Evolutionary conservation across 805 yeast genomes (phyloP).

Genomic region (Wickerhamiella spandovensis): DNA sequence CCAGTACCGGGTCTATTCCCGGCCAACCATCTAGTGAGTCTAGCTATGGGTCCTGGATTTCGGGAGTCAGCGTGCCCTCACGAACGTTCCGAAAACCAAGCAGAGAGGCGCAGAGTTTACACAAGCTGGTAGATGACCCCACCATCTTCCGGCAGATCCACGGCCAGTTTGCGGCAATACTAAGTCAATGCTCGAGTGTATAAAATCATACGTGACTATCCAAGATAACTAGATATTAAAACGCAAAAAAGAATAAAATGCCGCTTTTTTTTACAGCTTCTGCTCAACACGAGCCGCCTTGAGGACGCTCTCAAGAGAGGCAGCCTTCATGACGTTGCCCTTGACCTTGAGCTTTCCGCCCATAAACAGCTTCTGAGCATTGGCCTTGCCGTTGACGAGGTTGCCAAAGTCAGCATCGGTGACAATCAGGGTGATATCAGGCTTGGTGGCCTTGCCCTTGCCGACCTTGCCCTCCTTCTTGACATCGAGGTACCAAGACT

Average conservation of each 20-base stretch:
- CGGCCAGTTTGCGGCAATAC: neutral
- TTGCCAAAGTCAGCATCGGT: constrained; percentile 57
- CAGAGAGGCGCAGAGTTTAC: neutral
- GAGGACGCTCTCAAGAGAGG: constrained; percentile 56
- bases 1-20: neutral
- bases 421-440: constrained; percentile 54
- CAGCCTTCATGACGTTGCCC: constrained; percentile 87
- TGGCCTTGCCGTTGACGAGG: constrained; percentile 64
- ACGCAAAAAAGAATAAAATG: neutral
- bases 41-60: neutral
- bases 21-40: neutral
- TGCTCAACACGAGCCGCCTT: constrained; percentile 38
- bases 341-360: constrained; percentile 72
- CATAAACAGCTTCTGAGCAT: constrained; percentile 76
- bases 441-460: constrained; percentile 28
- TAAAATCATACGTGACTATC: neutral
- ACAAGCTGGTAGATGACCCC: neutral
- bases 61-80: neutral
- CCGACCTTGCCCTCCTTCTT: constrained; percentile 44
- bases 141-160: neutral
- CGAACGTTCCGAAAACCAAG: neutral
- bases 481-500: constrained; percentile 56
- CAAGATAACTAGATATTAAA: neutral
- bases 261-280: constrained; percentile 30
- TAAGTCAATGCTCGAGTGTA: neutral